Conservation (phyloP, 495 filamentous ascomycete species). For the Penicillium herquei region DNA sequence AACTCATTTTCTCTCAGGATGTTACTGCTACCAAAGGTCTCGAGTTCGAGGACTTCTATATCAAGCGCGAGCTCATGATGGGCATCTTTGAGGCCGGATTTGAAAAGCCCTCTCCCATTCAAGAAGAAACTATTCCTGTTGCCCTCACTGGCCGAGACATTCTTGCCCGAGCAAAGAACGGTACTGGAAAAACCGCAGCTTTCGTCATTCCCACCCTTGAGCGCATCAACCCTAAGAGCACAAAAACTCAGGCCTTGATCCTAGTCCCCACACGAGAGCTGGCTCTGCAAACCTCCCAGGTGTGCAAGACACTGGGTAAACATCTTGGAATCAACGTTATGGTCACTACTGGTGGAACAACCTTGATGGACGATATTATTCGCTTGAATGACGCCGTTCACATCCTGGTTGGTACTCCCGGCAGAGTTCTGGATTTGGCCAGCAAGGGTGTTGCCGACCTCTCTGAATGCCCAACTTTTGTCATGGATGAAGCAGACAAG, state of each 20-base stretch:
- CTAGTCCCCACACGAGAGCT: constrained; percentile 95
- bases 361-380: constrained; percentile 94
- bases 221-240: constrained; percentile 91
- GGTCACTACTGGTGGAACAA: constrained; percentile 96
- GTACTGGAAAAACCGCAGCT: constrained; percentile 96
- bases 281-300: constrained; percentile 97
- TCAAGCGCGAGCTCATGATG: constrained; percentile 94
- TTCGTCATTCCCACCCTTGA: constrained; percentile 96
- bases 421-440: constrained; percentile 89
- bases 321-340: constrained; percentile 97
- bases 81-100: constrained; percentile 99
- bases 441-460: constrained; percentile 94
- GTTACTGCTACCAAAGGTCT: constrained; percentile 96
- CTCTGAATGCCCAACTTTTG: constrained; percentile 93
- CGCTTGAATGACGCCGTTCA: constrained; percentile 91
- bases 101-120: constrained; percentile 97
- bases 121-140: constrained; percentile 98
- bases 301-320: constrained; percentile 97
- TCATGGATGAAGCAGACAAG: constrained; percentile 99
- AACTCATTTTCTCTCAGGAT: constrained; percentile 58
- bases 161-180: constrained; percentile 94
- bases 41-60: constrained; percentile 94
- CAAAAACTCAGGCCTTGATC: constrained; percentile 93
- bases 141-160: constrained; percentile 94
- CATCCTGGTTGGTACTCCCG: constrained; percentile 96